phyloP scores from a whole-genome alignment of 345 rosid genomes.

The Syzygium aromaticum region DNA sequence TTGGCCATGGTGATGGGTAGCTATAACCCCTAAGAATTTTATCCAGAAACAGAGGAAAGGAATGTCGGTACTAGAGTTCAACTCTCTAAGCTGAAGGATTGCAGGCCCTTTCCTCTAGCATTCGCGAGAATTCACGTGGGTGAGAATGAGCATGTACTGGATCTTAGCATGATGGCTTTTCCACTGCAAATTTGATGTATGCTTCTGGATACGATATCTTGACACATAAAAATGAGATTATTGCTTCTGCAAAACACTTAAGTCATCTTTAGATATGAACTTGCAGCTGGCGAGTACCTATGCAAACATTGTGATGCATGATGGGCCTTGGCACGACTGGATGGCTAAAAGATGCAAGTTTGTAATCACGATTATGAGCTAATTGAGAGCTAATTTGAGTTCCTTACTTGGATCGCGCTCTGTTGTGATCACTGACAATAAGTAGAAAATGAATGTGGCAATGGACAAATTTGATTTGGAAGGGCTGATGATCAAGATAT shows the following conservation, averaged over 20 bases:
- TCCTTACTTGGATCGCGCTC: neutral
- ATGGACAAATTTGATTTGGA: neutral
- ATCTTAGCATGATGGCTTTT: neutral
- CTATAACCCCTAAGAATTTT: neutral
- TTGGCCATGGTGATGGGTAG: neutral
- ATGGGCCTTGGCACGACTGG: neutral
- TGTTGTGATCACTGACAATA: neutral
- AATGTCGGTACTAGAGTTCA: neutral
- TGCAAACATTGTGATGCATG: neutral
- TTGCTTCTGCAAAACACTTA: neutral
- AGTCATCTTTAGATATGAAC: neutral
- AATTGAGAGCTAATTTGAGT: neutral
- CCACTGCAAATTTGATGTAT: neutral
- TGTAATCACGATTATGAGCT: neutral
- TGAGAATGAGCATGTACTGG: neutral
- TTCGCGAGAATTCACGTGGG: neutral
- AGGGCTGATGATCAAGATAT: neutral
- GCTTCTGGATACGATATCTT: neutral
- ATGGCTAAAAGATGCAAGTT: neutral
- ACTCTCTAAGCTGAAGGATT: neutral
- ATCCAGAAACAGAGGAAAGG: neutral
- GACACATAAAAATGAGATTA: neutral
- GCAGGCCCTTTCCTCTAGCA: neutral
- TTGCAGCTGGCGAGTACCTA: neutral
- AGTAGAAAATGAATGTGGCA: neutral